phyloP scores from a whole-genome alignment of 78 protist genomes.

The Creolimax fragrantissima region DNA sequence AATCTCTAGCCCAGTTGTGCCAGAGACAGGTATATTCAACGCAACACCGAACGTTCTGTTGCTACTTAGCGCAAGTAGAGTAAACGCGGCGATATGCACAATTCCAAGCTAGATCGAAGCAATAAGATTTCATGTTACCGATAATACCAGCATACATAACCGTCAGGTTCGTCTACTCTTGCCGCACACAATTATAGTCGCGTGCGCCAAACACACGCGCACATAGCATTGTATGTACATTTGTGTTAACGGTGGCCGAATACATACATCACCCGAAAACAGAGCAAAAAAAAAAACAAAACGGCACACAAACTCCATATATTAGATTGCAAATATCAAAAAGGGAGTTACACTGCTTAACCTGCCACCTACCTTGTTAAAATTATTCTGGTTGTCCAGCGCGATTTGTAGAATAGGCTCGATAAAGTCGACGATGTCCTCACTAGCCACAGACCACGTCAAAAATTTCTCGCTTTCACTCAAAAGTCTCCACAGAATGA shows the following conservation, averaged over 20 bases:
- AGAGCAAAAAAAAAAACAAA: too few relatives aligned
- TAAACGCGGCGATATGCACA: constrained; percentile 1
- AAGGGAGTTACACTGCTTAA: too few relatives aligned
- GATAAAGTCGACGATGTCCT: background rate
- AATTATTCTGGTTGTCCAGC: background rate
- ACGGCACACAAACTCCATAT: too few relatives aligned
- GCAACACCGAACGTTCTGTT: constrained; percentile 41
- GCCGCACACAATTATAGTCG: too few relatives aligned
- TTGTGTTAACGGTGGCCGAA: too few relatives aligned
- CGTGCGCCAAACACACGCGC: too few relatives aligned
- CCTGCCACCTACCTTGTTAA: too few relatives aligned
- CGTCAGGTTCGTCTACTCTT: too few relatives aligned
- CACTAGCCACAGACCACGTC: background rate
- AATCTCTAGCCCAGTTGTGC: background rate
- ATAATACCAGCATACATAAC: background rate
- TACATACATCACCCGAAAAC: too few relatives aligned
- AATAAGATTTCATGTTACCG: background rate
- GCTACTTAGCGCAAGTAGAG: constrained; percentile 12
- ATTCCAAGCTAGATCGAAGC: background rate
- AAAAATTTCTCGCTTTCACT: background rate
- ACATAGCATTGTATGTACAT: too few relatives aligned
- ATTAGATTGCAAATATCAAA: too few relatives aligned
- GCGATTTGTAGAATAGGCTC: background rate
- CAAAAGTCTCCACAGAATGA: background rate
- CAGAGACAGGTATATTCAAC: constrained; percentile 7